Percentiles rank a stretch among this genome's conserved stretches.
These are phyloP conservation scores for Ampelomyces quisqualis DNA, from an alignment of 2,329 filamentous ascomycete species.

Conservation along the genomic window DNA sequence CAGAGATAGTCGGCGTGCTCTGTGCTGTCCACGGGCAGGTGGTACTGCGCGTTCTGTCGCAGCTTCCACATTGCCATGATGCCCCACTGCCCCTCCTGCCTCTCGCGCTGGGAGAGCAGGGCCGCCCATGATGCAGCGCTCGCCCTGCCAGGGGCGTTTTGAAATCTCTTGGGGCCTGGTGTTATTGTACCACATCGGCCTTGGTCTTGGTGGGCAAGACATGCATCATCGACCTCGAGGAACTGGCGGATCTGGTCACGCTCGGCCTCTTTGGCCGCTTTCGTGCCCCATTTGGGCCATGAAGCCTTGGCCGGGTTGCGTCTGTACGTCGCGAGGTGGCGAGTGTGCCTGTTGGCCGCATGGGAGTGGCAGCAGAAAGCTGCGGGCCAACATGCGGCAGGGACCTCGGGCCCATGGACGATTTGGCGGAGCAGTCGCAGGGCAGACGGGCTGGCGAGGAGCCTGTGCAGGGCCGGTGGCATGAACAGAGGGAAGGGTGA, in stretches of 20 bases:
- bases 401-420: slow-evolving; percentile 27
- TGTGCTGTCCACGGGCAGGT: slow-evolving; percentile 44
- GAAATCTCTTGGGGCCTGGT: neutral
- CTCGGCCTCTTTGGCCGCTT: slow-evolving; percentile 2
- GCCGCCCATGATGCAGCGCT: slow-evolving; percentile 44
- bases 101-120: slow-evolving; percentile 45
- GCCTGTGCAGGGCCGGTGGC: slow-evolving; percentile 48
- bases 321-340: slow-evolving; percentile 14
- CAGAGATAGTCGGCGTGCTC: slow-evolving; percentile 48
- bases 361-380: slow-evolving; percentile 15
- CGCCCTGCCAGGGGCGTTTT: neutral
- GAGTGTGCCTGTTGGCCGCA: slow-evolving; percentile 14
- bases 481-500: slow-evolving; percentile 39
- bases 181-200: slow-evolving; percentile 2
- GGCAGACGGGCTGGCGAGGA: slow-evolving; percentile 49
- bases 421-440: slow-evolving; percentile 43
- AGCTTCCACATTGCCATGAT: slow-evolving; percentile 49
- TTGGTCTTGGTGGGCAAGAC: neutral
- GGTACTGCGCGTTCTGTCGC: slow-evolving; percentile 39
- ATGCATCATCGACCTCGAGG: slow-evolving; percentile 7
- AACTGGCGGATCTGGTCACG: slow-evolving; percentile 11
- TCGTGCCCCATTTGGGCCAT: slow-evolving; percentile 20
- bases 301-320: slow-evolving; percentile 4
- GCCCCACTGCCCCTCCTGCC: slow-evolving; percentile 46
- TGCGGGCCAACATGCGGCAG: slow-evolving; percentile 17